Evolutionary conservation across 306 rosid genomes (phyloP).

Genomic region (Pterocarpus macrocarpus): DNA sequence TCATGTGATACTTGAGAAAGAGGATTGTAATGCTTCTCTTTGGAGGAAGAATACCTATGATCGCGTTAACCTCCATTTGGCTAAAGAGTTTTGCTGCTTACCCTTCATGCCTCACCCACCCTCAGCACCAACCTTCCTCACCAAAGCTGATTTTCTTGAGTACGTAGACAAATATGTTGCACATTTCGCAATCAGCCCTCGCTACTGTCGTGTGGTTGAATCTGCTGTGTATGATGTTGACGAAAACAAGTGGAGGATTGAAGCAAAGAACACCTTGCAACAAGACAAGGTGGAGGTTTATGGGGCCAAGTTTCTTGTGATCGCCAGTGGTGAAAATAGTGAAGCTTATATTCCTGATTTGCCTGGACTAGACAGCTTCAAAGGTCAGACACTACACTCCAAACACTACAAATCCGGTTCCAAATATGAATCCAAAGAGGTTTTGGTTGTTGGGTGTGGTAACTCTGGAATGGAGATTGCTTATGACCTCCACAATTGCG

Average conservation of each 20-base stretch:
- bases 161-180: slow-evolving; percentile 52
- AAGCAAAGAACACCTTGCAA: not conserved
- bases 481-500: slow-evolving; percentile 39
- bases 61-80: slow-evolving; percentile 54
- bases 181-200: slow-evolving; percentile 49
- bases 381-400: slow-evolving; percentile 59
- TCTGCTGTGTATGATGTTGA: slow-evolving; percentile 17
- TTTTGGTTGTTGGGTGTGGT: slow-evolving; percentile 71
- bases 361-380: slow-evolving; percentile 49
- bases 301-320: slow-evolving; percentile 46
- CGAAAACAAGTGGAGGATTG: slow-evolving; percentile 47
- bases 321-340: slow-evolving; percentile 58
- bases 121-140: slow-evolving; percentile 36
- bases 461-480: slow-evolving; percentile 81
- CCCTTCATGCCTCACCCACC: slow-evolving; percentile 51
- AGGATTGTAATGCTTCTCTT: slow-evolving; percentile 62
- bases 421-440: slow-evolving; percentile 47
- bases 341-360: slow-evolving; percentile 45
- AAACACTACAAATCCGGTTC: slow-evolving; percentile 56
- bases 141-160: slow-evolving; percentile 44
- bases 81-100: slow-evolving; percentile 52
- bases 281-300: slow-evolving; percentile 30
- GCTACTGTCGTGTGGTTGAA: slow-evolving; percentile 45
- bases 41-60: slow-evolving; percentile 67
- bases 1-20: slow-evolving; percentile 56